A percentile compares a stretch with the other conserved stretches of the same genome.
phyloP scores from a whole-genome alignment of 805 yeast genomes.

The Lipomyces anomalus region DNA sequence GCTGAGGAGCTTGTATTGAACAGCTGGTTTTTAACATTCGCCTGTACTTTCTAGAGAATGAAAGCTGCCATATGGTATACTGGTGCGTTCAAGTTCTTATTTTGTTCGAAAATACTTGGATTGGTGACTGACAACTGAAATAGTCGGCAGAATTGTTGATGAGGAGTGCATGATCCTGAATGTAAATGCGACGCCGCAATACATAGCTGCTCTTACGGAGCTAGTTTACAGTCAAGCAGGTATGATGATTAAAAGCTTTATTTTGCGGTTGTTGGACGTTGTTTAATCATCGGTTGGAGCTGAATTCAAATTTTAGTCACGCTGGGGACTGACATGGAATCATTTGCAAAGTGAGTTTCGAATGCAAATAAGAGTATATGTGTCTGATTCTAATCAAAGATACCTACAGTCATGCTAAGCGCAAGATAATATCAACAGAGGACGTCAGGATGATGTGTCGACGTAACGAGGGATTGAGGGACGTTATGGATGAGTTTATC shows the following conservation, averaged over 20 bases:
- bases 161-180: constrained; percentile 28
- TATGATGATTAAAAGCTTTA: constrained; percentile 9
- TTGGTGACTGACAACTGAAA: not conserved
- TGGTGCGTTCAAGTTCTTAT: constrained; percentile 4
- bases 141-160: constrained; percentile 29
- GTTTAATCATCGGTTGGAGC: not conserved
- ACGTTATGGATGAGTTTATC: constrained; percentile 26
- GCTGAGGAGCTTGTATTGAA: too few relatives aligned
- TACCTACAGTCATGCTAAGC: constrained; percentile 28
- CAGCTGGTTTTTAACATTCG: too few relatives aligned
- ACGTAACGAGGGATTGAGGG: constrained; percentile 29
- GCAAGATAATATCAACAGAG: constrained; percentile 28
- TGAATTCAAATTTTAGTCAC: constrained; percentile 16
- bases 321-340: constrained; percentile 29
- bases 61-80: constrained; percentile 32
- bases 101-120: not conserved
- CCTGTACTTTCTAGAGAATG: too few relatives aligned
- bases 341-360: constrained; percentile 29
- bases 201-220: constrained; percentile 32
- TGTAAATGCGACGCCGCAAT: constrained; percentile 30
- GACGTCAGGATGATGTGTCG: constrained; percentile 32
- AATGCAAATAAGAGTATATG: not conserved
- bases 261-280: not conserved
- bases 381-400: not conserved
- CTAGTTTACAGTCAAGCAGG: constrained; percentile 31